Evolutionary conservation across 306 rosid species (phyloP).

Genomic region (Acacia acuminata): DNA sequence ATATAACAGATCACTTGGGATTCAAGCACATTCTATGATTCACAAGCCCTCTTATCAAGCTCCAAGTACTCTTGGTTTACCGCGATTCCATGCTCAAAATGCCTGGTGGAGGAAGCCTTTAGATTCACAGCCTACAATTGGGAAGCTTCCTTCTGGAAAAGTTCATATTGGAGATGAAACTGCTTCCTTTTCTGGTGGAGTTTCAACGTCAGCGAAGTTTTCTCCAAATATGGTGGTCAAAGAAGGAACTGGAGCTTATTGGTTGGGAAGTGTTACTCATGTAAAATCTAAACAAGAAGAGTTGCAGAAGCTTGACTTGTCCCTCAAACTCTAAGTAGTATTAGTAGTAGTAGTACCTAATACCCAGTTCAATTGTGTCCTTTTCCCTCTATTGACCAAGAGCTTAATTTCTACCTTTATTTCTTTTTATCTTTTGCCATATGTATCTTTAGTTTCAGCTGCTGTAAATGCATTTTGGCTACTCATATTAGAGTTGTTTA

Average conservation of each 20-base stretch:
- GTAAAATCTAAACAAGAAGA: slow-evolving; percentile 53
- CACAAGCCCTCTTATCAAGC: slow-evolving; percentile 63
- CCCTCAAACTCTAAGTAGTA: slow-evolving; percentile 78
- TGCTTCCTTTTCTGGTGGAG: slow-evolving; percentile 37
- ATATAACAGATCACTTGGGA: slow-evolving; percentile 75
- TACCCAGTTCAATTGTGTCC: slow-evolving; percentile 22
- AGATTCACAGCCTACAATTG: slow-evolving; percentile 36
- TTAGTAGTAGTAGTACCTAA: not conserved
- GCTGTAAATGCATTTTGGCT: slow-evolving; percentile 51
- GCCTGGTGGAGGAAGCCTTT: slow-evolving; percentile 49
- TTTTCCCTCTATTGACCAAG: slow-evolving; percentile 22
- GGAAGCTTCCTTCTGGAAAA: slow-evolving; percentile 38
- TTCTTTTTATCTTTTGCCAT: slow-evolving; percentile 27
- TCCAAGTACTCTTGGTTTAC: slow-evolving; percentile 33
- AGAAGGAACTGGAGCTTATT: slow-evolving; percentile 37
- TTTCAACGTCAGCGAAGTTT: slow-evolving; percentile 54
- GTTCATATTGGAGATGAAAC: slow-evolving; percentile 39
- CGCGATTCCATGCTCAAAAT: slow-evolving; percentile 40
- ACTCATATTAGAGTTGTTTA: slow-evolving; percentile 27
- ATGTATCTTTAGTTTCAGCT: slow-evolving; percentile 37
- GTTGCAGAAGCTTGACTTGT: slow-evolving; percentile 86
- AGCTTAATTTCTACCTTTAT: slow-evolving; percentile 18
- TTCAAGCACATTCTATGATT: slow-evolving; percentile 79
- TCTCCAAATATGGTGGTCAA: slow-evolving; percentile 25
- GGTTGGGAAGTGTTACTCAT: slow-evolving; percentile 38